Evolutionary conservation across 2,329 filamentous ascomycete species (phyloP).

Genomic region (Pseudogymnoascus pannorum): DNA sequence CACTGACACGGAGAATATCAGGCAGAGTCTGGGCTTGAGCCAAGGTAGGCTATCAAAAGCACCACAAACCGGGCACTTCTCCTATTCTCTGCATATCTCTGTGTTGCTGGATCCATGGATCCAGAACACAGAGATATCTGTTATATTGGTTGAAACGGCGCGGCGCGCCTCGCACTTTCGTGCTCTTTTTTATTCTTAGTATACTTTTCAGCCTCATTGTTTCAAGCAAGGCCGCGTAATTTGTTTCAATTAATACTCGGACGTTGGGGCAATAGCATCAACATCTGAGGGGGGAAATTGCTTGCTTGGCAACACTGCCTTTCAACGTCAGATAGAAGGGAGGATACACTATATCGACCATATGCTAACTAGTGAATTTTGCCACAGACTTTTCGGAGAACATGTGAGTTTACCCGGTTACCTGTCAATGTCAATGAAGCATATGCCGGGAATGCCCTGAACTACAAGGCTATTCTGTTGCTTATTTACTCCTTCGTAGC

Average conservation of each 20-base stretch:
- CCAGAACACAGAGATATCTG: not conserved
- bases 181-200: not conserved
- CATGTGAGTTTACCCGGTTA: slow-evolving; percentile 22
- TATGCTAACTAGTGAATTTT: slow-evolving; percentile 5
- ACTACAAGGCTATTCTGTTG: not conserved
- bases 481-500: slow-evolving; percentile 35
- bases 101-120: not conserved
- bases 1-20: slow-evolving; percentile 13
- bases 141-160: not conserved
- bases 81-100: not conserved
- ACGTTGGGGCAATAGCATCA: not conserved
- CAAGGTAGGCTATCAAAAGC: slow-evolving; percentile 52
- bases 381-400: slow-evolving; percentile 27
- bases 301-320: not conserved
- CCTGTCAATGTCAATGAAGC: not conserved
- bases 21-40: slow-evolving; percentile 74
- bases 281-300: not conserved
- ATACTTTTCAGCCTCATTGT: slow-evolving; percentile 8
- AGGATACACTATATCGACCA: not conserved
- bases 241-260: not conserved
- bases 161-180: not conserved
- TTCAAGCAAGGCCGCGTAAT: not conserved
- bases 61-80: slow-evolving; percentile 3
- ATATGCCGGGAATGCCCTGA: not conserved
- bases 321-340: not conserved